A percentile compares a stretch with the other conserved stretches of the same genome.
Evolutionary conservation across 768 basidiomycete species (phyloP).

Genomic region (Russula sp.): DNA sequence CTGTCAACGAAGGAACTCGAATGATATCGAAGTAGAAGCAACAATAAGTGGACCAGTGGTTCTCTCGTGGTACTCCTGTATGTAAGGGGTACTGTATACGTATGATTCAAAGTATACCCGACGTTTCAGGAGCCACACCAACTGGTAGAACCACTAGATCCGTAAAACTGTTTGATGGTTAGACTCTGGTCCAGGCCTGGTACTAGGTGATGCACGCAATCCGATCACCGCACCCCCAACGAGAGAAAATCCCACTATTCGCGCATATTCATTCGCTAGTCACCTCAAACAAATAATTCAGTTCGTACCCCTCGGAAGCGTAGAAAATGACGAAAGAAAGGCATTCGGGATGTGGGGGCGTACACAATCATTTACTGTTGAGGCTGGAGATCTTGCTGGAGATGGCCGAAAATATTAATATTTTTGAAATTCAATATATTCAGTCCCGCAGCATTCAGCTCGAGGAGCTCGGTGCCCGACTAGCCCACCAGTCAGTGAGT

Average conservation of each 20-base stretch:
- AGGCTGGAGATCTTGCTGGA: too few species aligned
- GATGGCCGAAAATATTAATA: not conserved
- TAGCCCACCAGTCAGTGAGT: not conserved
- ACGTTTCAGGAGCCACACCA: not conserved
- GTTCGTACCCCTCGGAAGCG: not conserved
- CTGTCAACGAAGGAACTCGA: not conserved
- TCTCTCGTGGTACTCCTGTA: not conserved
- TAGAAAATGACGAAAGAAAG: not conserved
- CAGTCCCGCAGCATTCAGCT: not conserved
- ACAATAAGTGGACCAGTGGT: too few species aligned
- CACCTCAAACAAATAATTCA: not conserved
- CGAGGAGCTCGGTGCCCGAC: not conserved
- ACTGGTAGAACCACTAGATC: too few species aligned
- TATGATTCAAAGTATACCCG: not conserved
- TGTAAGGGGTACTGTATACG: not conserved
- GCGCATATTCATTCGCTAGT: too few species aligned
- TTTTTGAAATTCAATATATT: not conserved
- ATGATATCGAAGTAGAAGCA: not conserved
- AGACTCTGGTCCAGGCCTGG: not conserved
- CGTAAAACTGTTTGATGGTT: not conserved
- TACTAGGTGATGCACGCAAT: not conserved
- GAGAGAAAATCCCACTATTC: not conserved
- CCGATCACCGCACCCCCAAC: not conserved
- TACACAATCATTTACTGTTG: too few species aligned
- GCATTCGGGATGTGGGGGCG: not conserved